phyloP scores from a whole-genome alignment of 129 eudicot species.

The Dittrichia graveolens region DNA sequence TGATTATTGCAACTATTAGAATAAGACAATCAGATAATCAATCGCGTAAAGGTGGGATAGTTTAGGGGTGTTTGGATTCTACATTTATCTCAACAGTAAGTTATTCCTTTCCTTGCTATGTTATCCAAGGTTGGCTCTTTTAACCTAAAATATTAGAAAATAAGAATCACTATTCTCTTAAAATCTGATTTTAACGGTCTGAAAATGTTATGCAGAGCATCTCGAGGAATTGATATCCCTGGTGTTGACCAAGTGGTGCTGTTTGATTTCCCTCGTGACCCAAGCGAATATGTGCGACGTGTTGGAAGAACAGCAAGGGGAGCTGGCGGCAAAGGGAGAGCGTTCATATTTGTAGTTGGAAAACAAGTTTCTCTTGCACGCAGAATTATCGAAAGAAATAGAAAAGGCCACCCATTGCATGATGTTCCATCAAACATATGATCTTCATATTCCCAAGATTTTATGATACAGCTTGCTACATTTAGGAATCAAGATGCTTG shows the following conservation, averaged over 20 bases:
- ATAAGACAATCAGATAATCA: too few relatives aligned
- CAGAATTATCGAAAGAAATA: conserved; percentile 78
- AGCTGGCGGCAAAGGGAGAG: conserved; percentile 87
- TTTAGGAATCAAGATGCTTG: too few relatives aligned
- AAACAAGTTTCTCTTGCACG: conserved; percentile 94
- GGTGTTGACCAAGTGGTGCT: conserved; percentile 88
- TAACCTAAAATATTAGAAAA: too few relatives aligned
- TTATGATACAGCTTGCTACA: too few relatives aligned
- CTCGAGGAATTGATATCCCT: conserved; percentile 89
- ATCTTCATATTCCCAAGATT: too few relatives aligned
- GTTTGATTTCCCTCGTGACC: conserved; percentile 98
- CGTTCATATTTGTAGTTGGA: conserved; percentile 88
- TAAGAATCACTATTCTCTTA: too few relatives aligned
- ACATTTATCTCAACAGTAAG: too few relatives aligned
- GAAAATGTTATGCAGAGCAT: conserved; percentile 59
- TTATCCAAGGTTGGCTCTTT: too few relatives aligned
- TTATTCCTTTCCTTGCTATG: too few relatives aligned
- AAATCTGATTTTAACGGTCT: neutral
- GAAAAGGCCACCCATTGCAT: conserved; percentile 87
- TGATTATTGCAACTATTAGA: neutral
- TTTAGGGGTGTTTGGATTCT: too few relatives aligned
- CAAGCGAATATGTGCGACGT: conserved; percentile 95
- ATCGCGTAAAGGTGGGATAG: too few relatives aligned
- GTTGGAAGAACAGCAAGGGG: conserved; percentile 99
- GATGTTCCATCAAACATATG: conserved; percentile 66